Evolutionary conservation across 352 stramenopile genomes (phyloP).

Genomic region (Phytophthora macrochlamydospora): DNA sequence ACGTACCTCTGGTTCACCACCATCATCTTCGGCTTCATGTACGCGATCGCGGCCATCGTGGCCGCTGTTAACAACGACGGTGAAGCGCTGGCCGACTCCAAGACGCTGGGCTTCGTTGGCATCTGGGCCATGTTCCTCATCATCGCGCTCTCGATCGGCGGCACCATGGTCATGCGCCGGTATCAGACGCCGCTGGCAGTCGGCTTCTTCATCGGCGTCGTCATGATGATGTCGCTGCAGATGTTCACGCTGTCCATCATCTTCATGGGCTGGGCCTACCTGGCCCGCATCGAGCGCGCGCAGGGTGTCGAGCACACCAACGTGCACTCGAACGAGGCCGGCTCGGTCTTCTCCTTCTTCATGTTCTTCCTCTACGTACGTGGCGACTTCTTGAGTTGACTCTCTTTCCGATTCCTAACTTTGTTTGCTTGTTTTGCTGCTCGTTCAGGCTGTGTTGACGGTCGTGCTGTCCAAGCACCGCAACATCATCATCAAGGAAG

Average conservation of each 20-base stretch:
- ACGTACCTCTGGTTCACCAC: conserved; percentile 88
- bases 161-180: conserved; percentile 90
- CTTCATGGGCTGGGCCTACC: conserved; percentile 72
- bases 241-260: conserved; percentile 87
- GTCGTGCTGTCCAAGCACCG: conserved; percentile 78
- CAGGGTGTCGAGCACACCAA: conserved; percentile 59
- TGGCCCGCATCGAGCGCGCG: conserved; percentile 68
- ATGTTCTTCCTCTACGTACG: conserved; percentile 88
- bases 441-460: conserved; percentile 55
- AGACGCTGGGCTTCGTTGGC: conserved; percentile 82
- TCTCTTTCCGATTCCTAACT: too few relatives aligned
- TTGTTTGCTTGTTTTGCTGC: conserved; percentile 7
- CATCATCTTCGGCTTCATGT: conserved; percentile 87
- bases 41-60: conserved; percentile 84
- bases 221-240: conserved; percentile 91
- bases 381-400: conserved; percentile 1
- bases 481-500: conserved; percentile 86
- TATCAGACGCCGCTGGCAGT: conserved; percentile 87
- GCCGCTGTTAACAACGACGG: conserved; percentile 82
- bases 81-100: conserved; percentile 66
- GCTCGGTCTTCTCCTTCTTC: conserved; percentile 86
- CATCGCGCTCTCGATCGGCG: conserved; percentile 77
- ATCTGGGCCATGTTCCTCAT: conserved; percentile 88
- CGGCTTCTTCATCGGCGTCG: conserved; percentile 90
- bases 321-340: conserved; percentile 80